Conservation (phyloP, 768 basidiomycete genomes). For the Termitomyces eurrhizus region DNA sequence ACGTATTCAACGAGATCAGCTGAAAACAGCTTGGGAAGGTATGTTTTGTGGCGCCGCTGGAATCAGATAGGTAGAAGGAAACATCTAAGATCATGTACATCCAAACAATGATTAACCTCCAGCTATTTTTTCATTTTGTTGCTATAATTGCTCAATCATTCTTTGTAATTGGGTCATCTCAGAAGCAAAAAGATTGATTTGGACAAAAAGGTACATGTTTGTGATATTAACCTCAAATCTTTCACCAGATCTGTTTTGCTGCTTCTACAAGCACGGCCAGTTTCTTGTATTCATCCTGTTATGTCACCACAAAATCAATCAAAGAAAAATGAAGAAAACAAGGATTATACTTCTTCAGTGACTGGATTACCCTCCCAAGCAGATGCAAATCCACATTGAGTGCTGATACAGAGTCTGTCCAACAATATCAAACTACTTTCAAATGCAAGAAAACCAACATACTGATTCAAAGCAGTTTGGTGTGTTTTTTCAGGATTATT, state of each 20-base stretch:
- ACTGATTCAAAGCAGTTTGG: conserved; percentile 52
- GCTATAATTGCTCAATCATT: too few species aligned
- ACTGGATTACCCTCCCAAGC: conserved; percentile 57
- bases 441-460: conserved; percentile 15
- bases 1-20: background rate
- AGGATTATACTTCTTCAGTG: conserved; percentile 37
- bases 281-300: conserved; percentile 48
- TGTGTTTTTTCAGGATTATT: conserved; percentile 41
- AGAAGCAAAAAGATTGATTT: too few species aligned
- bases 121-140: too few species aligned
- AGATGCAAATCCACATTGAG: conserved; percentile 64
- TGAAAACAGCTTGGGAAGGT: background rate
- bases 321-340: background rate
- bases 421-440: conserved; percentile 3
- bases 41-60: background rate
- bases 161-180: too few species aligned
- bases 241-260: conserved; percentile 43
- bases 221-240: background rate
- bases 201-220: background rate
- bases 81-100: too few species aligned
- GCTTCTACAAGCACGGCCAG: conserved; percentile 39
- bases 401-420: conserved; percentile 48
- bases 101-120: too few species aligned
- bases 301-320: background rate
- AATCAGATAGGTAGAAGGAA: too few species aligned